Evolutionary conservation across 192 early-diverging fungal genomes (phyloP).

Genomic region (Coemansia reversa): DNA sequence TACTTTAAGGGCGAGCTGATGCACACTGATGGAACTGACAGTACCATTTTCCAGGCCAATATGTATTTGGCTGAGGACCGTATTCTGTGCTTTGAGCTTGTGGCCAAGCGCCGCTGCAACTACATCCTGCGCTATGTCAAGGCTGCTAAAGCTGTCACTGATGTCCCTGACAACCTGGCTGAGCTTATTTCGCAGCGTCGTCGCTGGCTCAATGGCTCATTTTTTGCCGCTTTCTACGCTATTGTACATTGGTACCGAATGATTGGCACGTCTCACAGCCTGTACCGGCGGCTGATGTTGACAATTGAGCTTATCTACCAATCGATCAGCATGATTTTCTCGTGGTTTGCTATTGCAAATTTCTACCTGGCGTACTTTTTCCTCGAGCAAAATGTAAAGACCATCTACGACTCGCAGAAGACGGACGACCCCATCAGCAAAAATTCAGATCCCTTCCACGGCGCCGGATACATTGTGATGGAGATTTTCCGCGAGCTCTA

Average conservation of each 20-base stretch:
- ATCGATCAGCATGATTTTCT: slow-evolving; percentile 76
- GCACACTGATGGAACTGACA: slow-evolving; percentile 70
- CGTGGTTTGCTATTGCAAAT: slow-evolving; percentile 88
- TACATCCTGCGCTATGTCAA: slow-evolving; percentile 90
- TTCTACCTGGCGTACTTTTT: slow-evolving; percentile 92
- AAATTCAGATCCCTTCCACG: slow-evolving; percentile 61
- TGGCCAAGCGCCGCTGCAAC: slow-evolving; percentile 74
- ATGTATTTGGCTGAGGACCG: slow-evolving; percentile 95
- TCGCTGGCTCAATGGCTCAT: slow-evolving; percentile 95
- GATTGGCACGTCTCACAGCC: slow-evolving; percentile 72
- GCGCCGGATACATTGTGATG: slow-evolving; percentile 62
- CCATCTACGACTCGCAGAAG: slow-evolving; percentile 34
- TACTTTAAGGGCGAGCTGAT: slow-evolving; percentile 94
- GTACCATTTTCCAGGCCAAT: slow-evolving; percentile 80
- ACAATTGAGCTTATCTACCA: slow-evolving; percentile 82
- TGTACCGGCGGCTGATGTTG: slow-evolving; percentile 71
- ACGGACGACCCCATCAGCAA: slow-evolving; percentile 39
- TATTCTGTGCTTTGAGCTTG: slow-evolving; percentile 93
- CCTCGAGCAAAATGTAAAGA: slow-evolving; percentile 59
- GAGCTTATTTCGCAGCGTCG: slow-evolving; percentile 97
- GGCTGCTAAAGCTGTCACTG: slow-evolving; percentile 85
- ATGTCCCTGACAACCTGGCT: slow-evolving; percentile 83
- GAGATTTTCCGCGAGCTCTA: slow-evolving; percentile 72
- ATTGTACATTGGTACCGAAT: slow-evolving; percentile 75
- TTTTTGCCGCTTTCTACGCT: slow-evolving; percentile 91